phyloP scores from a whole-genome alignment of 768 basidiomycete genomes.

The Favolaschia claudopus region DNA sequence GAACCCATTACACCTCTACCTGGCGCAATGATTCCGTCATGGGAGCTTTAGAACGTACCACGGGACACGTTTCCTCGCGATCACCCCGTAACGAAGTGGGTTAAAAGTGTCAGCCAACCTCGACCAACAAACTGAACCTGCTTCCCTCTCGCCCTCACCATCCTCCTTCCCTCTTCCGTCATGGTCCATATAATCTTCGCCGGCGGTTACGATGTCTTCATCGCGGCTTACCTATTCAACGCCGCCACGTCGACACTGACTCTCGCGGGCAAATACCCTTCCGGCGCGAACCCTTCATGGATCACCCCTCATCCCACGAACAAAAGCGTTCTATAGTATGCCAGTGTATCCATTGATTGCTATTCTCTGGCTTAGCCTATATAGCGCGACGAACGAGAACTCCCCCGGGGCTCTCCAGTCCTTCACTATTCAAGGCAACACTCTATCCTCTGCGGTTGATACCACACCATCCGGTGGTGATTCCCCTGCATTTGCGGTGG shows the following conservation, averaged over 20 bases:
- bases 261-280: conserved; percentile 54
- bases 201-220: conserved; percentile 67
- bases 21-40: no score
- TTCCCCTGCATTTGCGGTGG: conserved; percentile 57
- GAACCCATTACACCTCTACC: background rate
- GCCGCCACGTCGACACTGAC: conserved; percentile 55
- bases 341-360: background rate
- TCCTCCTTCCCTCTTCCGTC: background rate
- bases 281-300: conserved; percentile 67
- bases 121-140: background rate
- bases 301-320: conserved; percentile 64
- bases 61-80: background rate
- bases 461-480: conserved; percentile 58
- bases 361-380: background rate
- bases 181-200: conserved; percentile 79
- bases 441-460: conserved; percentile 52
- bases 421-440: conserved; percentile 57
- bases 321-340: conserved; percentile 68
- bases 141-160: background rate
- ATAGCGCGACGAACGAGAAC: conserved; percentile 69
- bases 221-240: conserved; percentile 71
- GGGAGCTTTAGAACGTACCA: background rate
- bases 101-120: conserved; percentile 10
- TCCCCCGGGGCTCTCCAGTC: conserved; percentile 57
- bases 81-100: background rate